Conservation (phyloP, 345 rosid genomes). For the Euphorbia peplus region DNA sequence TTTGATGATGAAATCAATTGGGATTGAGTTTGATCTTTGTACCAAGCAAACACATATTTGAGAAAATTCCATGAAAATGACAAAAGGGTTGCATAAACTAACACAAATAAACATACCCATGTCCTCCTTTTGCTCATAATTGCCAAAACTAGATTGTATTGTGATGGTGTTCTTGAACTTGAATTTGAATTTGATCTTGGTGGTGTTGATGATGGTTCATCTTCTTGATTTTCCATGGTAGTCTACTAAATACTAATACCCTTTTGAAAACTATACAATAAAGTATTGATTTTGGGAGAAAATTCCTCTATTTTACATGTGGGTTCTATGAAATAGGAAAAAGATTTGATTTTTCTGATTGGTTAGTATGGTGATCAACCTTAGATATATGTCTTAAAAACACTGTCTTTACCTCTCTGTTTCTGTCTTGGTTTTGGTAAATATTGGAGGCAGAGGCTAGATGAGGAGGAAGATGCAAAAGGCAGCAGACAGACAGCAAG, state of each 20-base stretch:
- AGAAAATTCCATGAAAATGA: constrained; percentile 72
- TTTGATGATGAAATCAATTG: constrained; percentile 29
- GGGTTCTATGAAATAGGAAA: neutral
- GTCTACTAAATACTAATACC: neutral
- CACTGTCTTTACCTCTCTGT: neutral
- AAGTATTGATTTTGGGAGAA: neutral
- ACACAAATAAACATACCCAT: constrained; percentile 80
- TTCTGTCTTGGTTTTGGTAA: constrained; percentile 4
- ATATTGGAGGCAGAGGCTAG: constrained; percentile 2
- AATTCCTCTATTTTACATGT: no score
- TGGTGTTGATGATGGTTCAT: constrained; percentile 11
- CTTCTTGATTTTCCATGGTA: constrained; percentile 37
- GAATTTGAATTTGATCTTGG: no score
- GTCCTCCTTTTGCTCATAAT: constrained; percentile 94
- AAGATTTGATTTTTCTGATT: neutral
- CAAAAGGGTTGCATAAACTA: constrained; percentile 68
- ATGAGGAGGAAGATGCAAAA: neutral
- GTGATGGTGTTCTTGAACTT: constrained; percentile 25
- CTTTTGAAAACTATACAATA: neutral
- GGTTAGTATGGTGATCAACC: no score
- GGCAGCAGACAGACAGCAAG: neutral
- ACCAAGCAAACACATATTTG: constrained; percentile 65
- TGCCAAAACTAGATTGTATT: constrained; percentile 46
- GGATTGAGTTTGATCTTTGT: constrained; percentile 17
- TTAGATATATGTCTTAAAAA: neutral